phyloP scores from a whole-genome alignment of 805 yeast genomes.

The Lachancea thermotolerans region DNA sequence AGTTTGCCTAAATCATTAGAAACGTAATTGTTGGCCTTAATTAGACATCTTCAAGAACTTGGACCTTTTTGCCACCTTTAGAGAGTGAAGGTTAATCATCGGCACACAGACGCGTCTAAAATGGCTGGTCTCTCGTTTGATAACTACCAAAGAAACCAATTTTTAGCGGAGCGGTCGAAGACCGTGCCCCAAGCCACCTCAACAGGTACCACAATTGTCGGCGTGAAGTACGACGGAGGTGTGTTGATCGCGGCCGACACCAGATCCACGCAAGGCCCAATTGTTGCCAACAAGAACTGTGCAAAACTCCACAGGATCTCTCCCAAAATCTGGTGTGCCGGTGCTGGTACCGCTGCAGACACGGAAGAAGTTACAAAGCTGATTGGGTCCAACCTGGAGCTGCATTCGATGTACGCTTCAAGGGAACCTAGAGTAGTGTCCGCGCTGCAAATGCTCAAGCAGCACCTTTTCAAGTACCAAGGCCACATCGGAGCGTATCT shows the following conservation, averaged over 20 bases:
- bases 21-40: too few relatives aligned
- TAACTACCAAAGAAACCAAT: constrained; percentile 83
- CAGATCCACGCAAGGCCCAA: constrained; percentile 92
- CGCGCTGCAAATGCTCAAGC: constrained; percentile 86
- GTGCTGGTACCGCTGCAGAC: constrained; percentile 99
- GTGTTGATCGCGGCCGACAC: constrained; percentile 98
- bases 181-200: constrained; percentile 85
- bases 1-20: too few relatives aligned
- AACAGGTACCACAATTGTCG: constrained; percentile 99
- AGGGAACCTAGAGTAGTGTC: constrained; percentile 92
- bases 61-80: constrained; percentile 5
- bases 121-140: constrained; percentile 94
- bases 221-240: constrained; percentile 87
- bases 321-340: constrained; percentile 97
- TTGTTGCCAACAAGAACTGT: constrained; percentile 97
- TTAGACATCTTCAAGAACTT: too few relatives aligned
- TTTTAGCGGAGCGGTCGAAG: constrained; percentile 63
- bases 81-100: background rate
- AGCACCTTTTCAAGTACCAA: constrained; percentile 92
- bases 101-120: constrained; percentile 1
- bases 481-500: constrained; percentile 96
- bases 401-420: constrained; percentile 76
- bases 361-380: constrained; percentile 96
- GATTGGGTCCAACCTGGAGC: constrained; percentile 82
- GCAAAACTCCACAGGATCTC: constrained; percentile 87